phyloP scores from a whole-genome alignment of 176 grass and related monocot genomes.

The Oryza glumipatula region DNA sequence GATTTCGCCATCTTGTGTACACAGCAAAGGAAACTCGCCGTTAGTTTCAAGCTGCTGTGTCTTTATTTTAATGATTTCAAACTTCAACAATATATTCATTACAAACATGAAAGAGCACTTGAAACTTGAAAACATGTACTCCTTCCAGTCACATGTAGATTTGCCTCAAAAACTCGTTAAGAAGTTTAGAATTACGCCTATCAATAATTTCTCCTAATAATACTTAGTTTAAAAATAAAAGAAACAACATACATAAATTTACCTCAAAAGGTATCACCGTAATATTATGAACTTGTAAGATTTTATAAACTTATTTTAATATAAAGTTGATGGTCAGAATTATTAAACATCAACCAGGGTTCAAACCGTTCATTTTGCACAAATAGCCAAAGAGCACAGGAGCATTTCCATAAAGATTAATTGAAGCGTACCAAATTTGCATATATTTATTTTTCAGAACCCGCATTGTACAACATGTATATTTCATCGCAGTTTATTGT shows the following conservation, averaged over 20 bases:
- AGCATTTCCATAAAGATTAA: background rate
- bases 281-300: too few species aligned
- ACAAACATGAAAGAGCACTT: background rate
- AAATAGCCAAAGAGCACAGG: background rate
- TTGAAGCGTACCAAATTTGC: background rate
- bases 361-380: background rate
- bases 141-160: too few species aligned
- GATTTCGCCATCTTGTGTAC: background rate
- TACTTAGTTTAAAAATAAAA: too few species aligned
- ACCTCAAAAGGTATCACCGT: too few species aligned
- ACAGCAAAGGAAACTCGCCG: background rate
- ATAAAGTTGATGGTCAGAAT: too few species aligned
- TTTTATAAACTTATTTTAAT: too few species aligned
- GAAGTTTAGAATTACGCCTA: too few species aligned
- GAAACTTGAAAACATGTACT: too few species aligned
- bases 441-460: background rate
- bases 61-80: background rate
- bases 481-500: slow-evolving; percentile 40
- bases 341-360: too few species aligned
- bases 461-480: background rate
- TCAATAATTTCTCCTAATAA: too few species aligned
- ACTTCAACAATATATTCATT: background rate
- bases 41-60: background rate
- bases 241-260: too few species aligned
- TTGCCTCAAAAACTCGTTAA: too few species aligned